A percentile compares a stretch with the other conserved stretches of the same genome.
These are phyloP conservation scores for Letharia columbiana DNA, from an alignment of 495 filamentous ascomycete genomes.

Conservation along the genomic window DNA sequence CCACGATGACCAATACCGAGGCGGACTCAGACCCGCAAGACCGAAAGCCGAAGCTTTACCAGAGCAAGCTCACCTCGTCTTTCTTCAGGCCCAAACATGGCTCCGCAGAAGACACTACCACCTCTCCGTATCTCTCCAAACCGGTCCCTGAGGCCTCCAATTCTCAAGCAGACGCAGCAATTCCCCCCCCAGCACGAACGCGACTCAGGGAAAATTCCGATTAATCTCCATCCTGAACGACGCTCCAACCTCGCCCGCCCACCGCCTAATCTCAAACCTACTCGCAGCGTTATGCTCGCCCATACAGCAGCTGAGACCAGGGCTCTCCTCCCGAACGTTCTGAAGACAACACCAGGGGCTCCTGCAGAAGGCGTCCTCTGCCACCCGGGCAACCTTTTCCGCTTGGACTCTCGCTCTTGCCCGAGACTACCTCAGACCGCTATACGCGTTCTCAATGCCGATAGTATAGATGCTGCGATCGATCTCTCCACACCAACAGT, in stretches of 20 bases:
- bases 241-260: conserved; percentile 18
- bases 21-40: not conserved
- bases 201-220: not conserved
- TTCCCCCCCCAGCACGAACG: not conserved
- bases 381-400: conserved; percentile 15
- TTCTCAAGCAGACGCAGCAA: not conserved
- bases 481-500: conserved; percentile 5
- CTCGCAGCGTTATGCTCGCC: conserved; percentile 17
- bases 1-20: not conserved
- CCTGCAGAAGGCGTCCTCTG: conserved; percentile 25
- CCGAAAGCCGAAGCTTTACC: conserved; percentile 1
- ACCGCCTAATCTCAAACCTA: conserved; percentile 5
- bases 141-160: not conserved
- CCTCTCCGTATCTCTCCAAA: conserved; percentile 8
- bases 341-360: conserved; percentile 27
- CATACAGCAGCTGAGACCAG: conserved; percentile 25
- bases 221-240: conserved; percentile 13
- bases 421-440: conserved; percentile 26
- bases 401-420: conserved; percentile 21
- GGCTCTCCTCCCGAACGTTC: conserved; percentile 20
- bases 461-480: conserved; percentile 73
- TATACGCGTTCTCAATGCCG: conserved; percentile 56
- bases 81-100: conserved; percentile 7
- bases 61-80: conserved; percentile 10
- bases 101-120: not conserved